A percentile compares a stretch with the other conserved stretches of the same genome.
These are phyloP conservation scores for Panellus pusillus DNA, from an alignment of 768 basidiomycete species.

Conservation along the genomic window DNA sequence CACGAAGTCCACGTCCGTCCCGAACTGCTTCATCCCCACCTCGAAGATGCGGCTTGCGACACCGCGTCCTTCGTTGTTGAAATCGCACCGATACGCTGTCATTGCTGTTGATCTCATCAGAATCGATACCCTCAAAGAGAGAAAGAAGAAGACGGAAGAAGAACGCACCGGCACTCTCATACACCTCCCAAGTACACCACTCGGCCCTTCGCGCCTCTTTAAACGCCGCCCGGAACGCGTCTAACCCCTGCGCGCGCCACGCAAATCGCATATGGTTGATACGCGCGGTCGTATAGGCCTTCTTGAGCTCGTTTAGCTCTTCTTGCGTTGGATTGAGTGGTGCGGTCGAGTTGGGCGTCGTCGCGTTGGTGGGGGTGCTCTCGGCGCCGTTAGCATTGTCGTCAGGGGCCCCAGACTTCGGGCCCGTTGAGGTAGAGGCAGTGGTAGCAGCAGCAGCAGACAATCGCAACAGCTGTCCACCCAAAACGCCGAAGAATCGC, in stretches of 20 bases:
- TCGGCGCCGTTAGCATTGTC: background rate
- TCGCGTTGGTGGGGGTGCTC: background rate
- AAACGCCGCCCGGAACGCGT: conserved; percentile 75
- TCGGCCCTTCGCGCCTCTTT: conserved; percentile 74
- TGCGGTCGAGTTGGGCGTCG: background rate
- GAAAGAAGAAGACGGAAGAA: background rate
- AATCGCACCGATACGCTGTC: conserved; percentile 89
- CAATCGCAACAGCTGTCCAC: conserved; percentile 62
- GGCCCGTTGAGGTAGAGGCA: conserved; percentile 25
- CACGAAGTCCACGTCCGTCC: conserved; percentile 82
- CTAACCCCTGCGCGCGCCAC: conserved; percentile 83
- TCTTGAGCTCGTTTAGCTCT: conserved; percentile 56
- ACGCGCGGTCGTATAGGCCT: conserved; percentile 76
- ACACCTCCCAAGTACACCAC: conserved; percentile 88
- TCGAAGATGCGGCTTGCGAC: conserved; percentile 93
- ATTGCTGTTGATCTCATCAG: conserved; percentile 54
- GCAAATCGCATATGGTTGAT: conserved; percentile 95
- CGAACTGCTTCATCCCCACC: conserved; percentile 82
- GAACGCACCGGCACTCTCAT: conserved; percentile 81
- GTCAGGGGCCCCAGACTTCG: background rate
- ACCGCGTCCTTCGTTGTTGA: conserved; percentile 53
- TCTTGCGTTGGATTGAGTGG: background rate
- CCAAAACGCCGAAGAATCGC: conserved; percentile 67
- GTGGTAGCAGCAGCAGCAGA: conserved; percentile 41
- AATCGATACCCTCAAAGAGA: background rate